Base-by-base conservation (phyloP, 1,139 yeast species). In the Spathaspora jeffriesii region DNA sequence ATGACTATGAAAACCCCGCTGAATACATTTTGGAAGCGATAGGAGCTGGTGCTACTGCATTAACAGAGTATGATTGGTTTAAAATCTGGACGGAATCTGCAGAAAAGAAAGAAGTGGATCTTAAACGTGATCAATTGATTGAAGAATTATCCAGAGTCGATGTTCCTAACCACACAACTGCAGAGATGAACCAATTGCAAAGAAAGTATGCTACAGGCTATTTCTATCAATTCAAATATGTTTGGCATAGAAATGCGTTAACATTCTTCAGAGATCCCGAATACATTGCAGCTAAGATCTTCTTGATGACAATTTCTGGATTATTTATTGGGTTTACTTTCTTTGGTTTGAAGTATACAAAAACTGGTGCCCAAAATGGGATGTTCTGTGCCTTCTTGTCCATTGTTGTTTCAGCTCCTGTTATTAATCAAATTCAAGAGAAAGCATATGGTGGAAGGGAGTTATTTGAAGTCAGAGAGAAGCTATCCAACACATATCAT, bases 41-140 rank as follows among this genome's bases (percentile, higher is more conserved):
- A 59, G 87, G 86, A 51, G 87, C 86, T 25, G 86, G 85, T 64
- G 85, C 86, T n/a, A 80, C 85, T 46, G 84, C 85, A 20, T 54
- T 66, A 40, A 68, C 74, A 20, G 54, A 60, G 21, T 65, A 66
- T 47, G 78, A 78, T 56, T 79, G 80, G 78, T 68, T 68, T 58
- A 71, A 71, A 11, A 62, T 73, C 28, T 78, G 84, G 82, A 52
- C 57, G 34, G 56, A 60, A 4, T 78, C 83, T 13, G 66, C 70
- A 0, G 65, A 62, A 55, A 62, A 56, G 46, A 22, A 43, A 42
- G 50, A 63, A 4, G 42, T 58, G 17, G 63, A 58, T 44, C 30
- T 44, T 28, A 55, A 56, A 49, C 47, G 61, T 23, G 55, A 56
- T 40, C 48, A 53, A 47, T 58, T 62, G 38, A 51, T 59, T 42